Evolutionary conservation across 192 early-diverging fungal genomes (phyloP), one percentile per base, ranked within the genome.

Genomic region (Phycomyces nitens): DNA sequence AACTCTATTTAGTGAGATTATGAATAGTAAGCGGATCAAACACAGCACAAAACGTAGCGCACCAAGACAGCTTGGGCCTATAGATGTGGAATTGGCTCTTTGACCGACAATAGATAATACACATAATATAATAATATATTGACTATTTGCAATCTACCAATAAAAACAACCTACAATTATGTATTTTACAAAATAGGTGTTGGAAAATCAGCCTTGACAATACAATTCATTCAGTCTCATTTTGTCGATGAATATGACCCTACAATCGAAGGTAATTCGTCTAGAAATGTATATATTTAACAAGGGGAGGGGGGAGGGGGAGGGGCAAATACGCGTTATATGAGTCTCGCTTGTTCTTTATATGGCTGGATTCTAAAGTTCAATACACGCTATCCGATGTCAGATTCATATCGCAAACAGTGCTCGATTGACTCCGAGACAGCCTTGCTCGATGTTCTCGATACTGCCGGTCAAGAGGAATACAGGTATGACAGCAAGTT

Each of bases 381-480:
- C 21, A 56, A 26, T 16, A 29, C 11, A 8, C 27, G 42, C 38
- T n/a, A n/a, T 29, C 26, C 7, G 24, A 9, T 60, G 26, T n/a
- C 41, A 72, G 96, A 98, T 79, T 96, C 94, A 16, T 98, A 98
- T 79, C 87, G 91, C 60, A 96, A 96, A 74, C 96, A 96, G 77
- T 92, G 94, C 72, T 86, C 91, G n/a, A 95, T 98, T 64, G 94
- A 96, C 75, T 88, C 88, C 34, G 86, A 88, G 69, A 87, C 89
- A 1, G 92, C 92, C 29, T 85, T 94, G 62, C 82, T 98, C 6
- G 96, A 98, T 69, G 90, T 98, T 9, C 84, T 98, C 23, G 96
- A 98, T 77, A 98, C 94, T 21, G 94, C 94, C 15, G 96, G 96
- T 26, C 96, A 98, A 69, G 94, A 98, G 70, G 94, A 96, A 79